Conservation (phyloP, 164 flowering plant genomes). For the Magnolia officinalis region DNA sequence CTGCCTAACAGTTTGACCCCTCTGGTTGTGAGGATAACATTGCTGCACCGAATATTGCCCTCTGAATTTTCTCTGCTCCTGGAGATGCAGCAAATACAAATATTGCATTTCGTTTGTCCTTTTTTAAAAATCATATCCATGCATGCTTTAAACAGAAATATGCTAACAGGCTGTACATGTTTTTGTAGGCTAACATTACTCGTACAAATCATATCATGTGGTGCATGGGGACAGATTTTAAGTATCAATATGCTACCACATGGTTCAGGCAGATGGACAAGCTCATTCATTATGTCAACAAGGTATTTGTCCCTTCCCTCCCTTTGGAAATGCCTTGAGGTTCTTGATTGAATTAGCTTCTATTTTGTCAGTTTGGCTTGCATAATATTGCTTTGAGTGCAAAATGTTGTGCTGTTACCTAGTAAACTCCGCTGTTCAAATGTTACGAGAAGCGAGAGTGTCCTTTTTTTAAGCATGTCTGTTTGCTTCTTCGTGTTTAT, state of each 20-base stretch:
- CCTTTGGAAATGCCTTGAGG: background rate
- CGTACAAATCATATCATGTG: constrained; percentile 94
- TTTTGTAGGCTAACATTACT: constrained; percentile 79
- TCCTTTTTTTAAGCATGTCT: too few relatives aligned
- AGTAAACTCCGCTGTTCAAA: background rate
- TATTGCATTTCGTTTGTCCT: background rate
- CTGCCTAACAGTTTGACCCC: too few relatives aligned
- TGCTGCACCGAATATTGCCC: too few relatives aligned
- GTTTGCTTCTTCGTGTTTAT: too few relatives aligned
- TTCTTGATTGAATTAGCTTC: background rate
- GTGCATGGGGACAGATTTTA: constrained; percentile 97
- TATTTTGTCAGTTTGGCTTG: background rate
- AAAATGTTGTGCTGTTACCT: background rate
- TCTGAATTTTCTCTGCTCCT: too few relatives aligned
- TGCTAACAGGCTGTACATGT: constrained; percentile 1
- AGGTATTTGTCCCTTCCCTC: constrained; percentile 26
- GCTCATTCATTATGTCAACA: constrained; percentile 92
- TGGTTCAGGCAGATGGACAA: constrained; percentile 95
- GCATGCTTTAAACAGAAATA: background rate
- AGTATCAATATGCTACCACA: constrained; percentile 88
- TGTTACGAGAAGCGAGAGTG: background rate
- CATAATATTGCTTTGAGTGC: background rate
- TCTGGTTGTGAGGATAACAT: too few relatives aligned
- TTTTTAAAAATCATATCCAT: background rate
- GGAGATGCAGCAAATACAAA: too few relatives aligned